Conservation (phyloP, 306 rosid species). For the Ochetophila trinervis region DNA sequence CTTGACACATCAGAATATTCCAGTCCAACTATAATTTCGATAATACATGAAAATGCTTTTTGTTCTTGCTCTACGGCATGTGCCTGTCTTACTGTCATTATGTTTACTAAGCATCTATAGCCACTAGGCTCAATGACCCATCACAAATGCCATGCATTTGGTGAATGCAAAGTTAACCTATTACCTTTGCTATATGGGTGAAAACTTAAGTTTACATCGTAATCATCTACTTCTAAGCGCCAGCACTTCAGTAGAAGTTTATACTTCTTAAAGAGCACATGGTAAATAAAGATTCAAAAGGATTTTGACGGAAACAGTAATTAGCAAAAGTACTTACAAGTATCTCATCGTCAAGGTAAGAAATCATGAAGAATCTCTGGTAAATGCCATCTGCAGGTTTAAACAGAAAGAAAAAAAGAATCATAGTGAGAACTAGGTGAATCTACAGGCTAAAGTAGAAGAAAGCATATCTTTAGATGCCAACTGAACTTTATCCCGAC, state of each 20-base stretch:
- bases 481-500: background rate
- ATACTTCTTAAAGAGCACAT: background rate
- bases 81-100: background rate
- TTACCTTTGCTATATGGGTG: too few species aligned
- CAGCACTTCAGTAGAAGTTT: background rate
- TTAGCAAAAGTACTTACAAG: conserved; percentile 55
- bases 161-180: background rate
- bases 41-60: background rate
- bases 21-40: background rate
- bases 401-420: conserved; percentile 22
- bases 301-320: conserved; percentile 10
- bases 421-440: background rate
- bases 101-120: background rate
- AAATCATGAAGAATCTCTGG: conserved; percentile 87
- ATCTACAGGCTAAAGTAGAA: background rate
- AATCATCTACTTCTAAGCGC: background rate
- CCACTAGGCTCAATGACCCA: background rate
- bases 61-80: too few species aligned
- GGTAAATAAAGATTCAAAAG: conserved; percentile 15
- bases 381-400: conserved; percentile 66
- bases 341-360: conserved; percentile 93
- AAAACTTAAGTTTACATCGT: background rate
- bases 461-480: background rate
- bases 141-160: background rate
- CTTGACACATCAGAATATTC: background rate